A percentile compares a stretch with the other conserved stretches of the same genome.
phyloP scores from a whole-genome alignment of 1,139 yeast genomes.

The Hemisphaericaspora xylofermentans region DNA sequence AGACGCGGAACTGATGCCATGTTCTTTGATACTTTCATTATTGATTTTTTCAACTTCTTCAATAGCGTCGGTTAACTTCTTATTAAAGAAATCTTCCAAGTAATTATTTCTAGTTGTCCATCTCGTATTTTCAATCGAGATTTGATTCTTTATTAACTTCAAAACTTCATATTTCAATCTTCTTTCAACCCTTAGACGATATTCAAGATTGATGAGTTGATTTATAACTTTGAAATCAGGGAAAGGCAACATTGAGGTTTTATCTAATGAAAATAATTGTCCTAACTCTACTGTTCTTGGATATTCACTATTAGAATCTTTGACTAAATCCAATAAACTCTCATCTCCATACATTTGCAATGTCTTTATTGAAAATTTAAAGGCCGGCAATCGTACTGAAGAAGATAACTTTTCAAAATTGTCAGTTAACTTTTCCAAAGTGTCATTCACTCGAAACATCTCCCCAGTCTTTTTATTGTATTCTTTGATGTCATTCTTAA shows the following conservation, averaged over 20 bases:
- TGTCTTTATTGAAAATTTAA: slow-evolving; percentile 31
- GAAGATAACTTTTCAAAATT: slow-evolving; percentile 27
- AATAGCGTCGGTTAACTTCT: slow-evolving; percentile 30
- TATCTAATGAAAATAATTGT: slow-evolving; percentile 30
- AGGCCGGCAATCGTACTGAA: slow-evolving; percentile 29
- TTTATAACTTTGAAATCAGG: slow-evolving; percentile 33
- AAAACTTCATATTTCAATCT: slow-evolving; percentile 40
- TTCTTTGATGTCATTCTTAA: slow-evolving; percentile 23
- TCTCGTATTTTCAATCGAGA: slow-evolving; percentile 32
- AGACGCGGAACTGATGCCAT: slow-evolving; percentile 11
- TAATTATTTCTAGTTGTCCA: slow-evolving; percentile 43
- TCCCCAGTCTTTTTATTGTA: slow-evolving; percentile 35
- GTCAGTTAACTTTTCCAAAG: slow-evolving; percentile 21
- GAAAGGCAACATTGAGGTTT: slow-evolving; percentile 23
- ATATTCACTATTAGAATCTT: slow-evolving; percentile 15
- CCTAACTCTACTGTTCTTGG: slow-evolving; percentile 21
- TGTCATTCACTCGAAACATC: slow-evolving; percentile 29
- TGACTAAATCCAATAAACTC: slow-evolving; percentile 18
- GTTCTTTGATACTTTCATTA: slow-evolving; percentile 14
- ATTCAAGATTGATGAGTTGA: slow-evolving; percentile 35
- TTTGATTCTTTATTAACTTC: slow-evolving; percentile 30
- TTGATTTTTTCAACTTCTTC: slow-evolving; percentile 32
- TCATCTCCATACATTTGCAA: slow-evolving; percentile 26
- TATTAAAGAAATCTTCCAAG: slow-evolving; percentile 37
- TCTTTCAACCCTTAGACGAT: slow-evolving; percentile 30